Evolutionary conservation across 225 moss, liverwort and hornwort genomes (phyloP).

Genomic region (Lunularia cruciata): DNA sequence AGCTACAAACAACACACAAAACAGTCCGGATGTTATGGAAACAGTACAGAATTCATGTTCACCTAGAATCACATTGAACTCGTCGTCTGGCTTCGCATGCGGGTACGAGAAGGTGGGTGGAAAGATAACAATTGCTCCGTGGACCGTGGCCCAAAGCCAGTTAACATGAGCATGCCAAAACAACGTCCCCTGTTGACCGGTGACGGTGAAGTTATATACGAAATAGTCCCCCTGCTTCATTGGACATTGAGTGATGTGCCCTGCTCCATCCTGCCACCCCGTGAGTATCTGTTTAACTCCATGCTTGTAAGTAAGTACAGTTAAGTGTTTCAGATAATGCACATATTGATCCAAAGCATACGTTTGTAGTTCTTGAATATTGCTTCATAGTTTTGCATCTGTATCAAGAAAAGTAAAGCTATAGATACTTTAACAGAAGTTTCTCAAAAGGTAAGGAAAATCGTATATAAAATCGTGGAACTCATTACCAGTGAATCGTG

Average conservation of each 20-base stretch:
- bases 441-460: too few relatives aligned
- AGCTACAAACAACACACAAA: too few relatives aligned
- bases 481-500: constrained; percentile 51
- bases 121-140: constrained; percentile 39
- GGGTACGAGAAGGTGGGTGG: constrained; percentile 38
- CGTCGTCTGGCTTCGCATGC: constrained; percentile 23
- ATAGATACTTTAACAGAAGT: too few relatives aligned
- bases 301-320: constrained; percentile 30
- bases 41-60: too few relatives aligned
- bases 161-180: constrained; percentile 49
- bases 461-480: too few relatives aligned
- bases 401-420: too few relatives aligned
- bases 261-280: constrained; percentile 43
- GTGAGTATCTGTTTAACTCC: constrained; percentile 37
- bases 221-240: constrained; percentile 39
- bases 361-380: too few relatives aligned
- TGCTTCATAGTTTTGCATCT: too few relatives aligned
- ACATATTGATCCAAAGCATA: too few relatives aligned
- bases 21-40: too few relatives aligned
- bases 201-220: constrained; percentile 42
- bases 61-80: constrained; percentile 42
- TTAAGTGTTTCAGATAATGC: too few relatives aligned
- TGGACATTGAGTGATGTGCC: constrained; percentile 41
- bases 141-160: constrained; percentile 42
- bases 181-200: constrained; percentile 33